Evolutionary conservation across 164 flowering plant species (phyloP).

Genomic region (Vitis vinifera): DNA sequence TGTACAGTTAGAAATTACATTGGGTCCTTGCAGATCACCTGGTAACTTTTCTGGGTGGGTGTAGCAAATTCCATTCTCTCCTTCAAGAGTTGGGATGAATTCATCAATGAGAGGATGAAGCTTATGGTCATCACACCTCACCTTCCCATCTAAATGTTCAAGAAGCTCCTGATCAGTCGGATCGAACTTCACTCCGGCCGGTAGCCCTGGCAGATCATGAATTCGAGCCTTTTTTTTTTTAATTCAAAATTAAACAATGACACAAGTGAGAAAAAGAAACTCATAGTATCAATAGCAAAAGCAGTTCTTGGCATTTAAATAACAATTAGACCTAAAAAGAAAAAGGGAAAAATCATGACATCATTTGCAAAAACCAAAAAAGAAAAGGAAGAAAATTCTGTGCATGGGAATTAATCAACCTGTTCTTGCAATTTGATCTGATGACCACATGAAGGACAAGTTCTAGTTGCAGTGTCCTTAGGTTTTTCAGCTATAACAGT

Average conservation of each 20-base stretch:
- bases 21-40: slow-evolving; percentile 35
- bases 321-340: not conserved
- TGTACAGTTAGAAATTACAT: not conserved
- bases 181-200: slow-evolving; percentile 97
- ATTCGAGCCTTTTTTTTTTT: slow-evolving; percentile 38
- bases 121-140: slow-evolving; percentile 45
- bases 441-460: slow-evolving; percentile 81
- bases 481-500: slow-evolving; percentile 11
- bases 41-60: slow-evolving; percentile 95
- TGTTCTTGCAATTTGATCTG: slow-evolving; percentile 51
- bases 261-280: not conserved
- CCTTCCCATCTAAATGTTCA: slow-evolving; percentile 85
- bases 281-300: not conserved
- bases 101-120: slow-evolving; percentile 86
- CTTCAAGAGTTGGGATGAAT: slow-evolving; percentile 85
- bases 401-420: slow-evolving; percentile 22
- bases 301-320: not conserved
- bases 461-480: slow-evolving; percentile 19
- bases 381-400: too few relatives aligned
- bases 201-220: slow-evolving; percentile 79
- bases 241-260: not conserved
- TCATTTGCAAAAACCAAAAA: too few relatives aligned
- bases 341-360: not conserved
- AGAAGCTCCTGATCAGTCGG: slow-evolving; percentile 89
- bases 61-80: slow-evolving; percentile 98